Conservation (phyloP, 805 yeast genomes). For the Candida ulmi region DNA sequence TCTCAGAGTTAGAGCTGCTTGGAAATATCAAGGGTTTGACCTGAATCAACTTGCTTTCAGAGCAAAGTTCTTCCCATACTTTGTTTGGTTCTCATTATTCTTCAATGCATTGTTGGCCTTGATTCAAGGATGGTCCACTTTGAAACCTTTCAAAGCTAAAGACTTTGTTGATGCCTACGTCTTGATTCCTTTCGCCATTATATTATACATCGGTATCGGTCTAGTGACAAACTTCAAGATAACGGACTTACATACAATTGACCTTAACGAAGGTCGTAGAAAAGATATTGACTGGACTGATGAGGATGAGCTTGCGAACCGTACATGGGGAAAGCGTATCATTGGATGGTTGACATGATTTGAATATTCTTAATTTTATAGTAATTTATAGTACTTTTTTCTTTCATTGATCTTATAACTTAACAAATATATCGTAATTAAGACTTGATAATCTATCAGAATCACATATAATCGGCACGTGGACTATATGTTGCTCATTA, state of each 20-base stretch:
- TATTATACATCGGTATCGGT: constrained; percentile 34
- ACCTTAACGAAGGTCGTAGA: constrained; percentile 47
- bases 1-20: constrained; percentile 61
- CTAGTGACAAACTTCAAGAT: constrained; percentile 35
- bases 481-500: too few relatives aligned
- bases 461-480: too few relatives aligned
- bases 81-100: constrained; percentile 34
- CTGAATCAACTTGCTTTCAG: constrained; percentile 66
- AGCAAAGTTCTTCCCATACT: constrained; percentile 46
- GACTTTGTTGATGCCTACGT: constrained; percentile 58
- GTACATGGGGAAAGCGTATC: constrained; percentile 6
- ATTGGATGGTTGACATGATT: not conserved
- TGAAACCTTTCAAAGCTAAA: constrained; percentile 43
- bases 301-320: constrained; percentile 1
- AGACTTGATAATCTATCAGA: too few relatives aligned
- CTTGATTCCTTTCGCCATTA: constrained; percentile 50
- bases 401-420: too few relatives aligned
- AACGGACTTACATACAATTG: constrained; percentile 38
- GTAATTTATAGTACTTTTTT: too few relatives aligned
- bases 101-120: constrained; percentile 35
- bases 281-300: constrained; percentile 24
- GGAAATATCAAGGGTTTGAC: constrained; percentile 57
- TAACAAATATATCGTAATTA: too few relatives aligned
- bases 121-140: constrained; percentile 46
- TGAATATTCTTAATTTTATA: too few relatives aligned